Conservation (phyloP, 2,329 filamentous ascomycete species). For the Colletotrichum euphorbiae region DNA sequence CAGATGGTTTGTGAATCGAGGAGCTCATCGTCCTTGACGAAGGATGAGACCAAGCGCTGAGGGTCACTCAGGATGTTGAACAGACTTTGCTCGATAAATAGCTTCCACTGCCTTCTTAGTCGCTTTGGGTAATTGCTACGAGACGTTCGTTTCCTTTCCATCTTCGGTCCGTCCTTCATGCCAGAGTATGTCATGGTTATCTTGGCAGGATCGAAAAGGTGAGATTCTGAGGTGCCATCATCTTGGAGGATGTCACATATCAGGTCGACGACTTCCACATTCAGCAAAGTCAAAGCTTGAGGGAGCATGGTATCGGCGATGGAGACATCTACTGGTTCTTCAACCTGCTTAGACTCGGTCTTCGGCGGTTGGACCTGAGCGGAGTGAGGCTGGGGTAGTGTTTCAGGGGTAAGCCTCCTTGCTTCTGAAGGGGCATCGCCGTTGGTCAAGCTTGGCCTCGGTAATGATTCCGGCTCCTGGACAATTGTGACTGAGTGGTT, state of each 20-base stretch:
- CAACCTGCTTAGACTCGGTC: constrained; percentile 5
- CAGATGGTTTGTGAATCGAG: constrained; percentile 72
- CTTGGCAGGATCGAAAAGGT: constrained; percentile 54
- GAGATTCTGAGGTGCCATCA: constrained; percentile 64
- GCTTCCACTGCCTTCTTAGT: constrained; percentile 64
- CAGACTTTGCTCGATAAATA: constrained; percentile 72
- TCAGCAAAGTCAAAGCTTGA: constrained; percentile 66
- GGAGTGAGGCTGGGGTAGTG: neutral
- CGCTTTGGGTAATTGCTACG: constrained; percentile 44
- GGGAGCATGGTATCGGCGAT: constrained; percentile 58
- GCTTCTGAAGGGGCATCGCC: neutral
- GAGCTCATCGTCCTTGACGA: constrained; percentile 63
- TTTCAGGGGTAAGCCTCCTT: neutral
- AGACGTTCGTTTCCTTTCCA: constrained; percentile 50
- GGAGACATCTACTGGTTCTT: constrained; percentile 42
- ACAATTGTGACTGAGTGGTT: constrained; percentile 25
- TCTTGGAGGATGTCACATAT: constrained; percentile 70
- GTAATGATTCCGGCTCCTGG: constrained; percentile 31
- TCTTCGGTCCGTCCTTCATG: constrained; percentile 39
- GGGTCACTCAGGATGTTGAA: constrained; percentile 73
- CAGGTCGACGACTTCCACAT: constrained; percentile 68
- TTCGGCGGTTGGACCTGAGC: neutral
- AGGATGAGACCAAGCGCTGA: constrained; percentile 65
- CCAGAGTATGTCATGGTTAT: constrained; percentile 33
- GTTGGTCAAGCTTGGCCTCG: neutral